Conservation (phyloP, 768 basidiomycete genomes). For the Termitomyces sp. region DNA sequence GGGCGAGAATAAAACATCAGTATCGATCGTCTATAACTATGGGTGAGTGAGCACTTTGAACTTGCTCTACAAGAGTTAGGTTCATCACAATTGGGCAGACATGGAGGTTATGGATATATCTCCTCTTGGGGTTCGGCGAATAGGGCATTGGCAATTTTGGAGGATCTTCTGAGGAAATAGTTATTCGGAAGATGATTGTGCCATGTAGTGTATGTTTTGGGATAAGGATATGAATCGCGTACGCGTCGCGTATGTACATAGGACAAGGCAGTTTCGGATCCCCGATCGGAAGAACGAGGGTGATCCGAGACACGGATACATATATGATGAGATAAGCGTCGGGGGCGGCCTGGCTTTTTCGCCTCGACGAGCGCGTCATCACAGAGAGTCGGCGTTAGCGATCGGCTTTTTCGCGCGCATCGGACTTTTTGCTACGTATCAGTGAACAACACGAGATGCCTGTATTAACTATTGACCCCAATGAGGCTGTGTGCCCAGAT, state of each 20-base stretch:
- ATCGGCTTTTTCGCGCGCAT: no score
- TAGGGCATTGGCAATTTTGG: constrained; percentile 43
- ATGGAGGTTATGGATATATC: constrained; percentile 60
- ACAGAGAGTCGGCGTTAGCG: not conserved
- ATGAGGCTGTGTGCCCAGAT: not conserved
- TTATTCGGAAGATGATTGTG: not conserved
- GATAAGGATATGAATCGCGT: no score
- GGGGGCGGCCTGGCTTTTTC: not conserved
- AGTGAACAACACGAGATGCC: no score
- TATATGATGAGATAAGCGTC: not conserved
- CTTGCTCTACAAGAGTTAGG: not conserved
- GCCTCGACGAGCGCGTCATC: not conserved
- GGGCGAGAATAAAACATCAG: constrained; percentile 27
- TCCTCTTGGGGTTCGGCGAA: constrained; percentile 64
- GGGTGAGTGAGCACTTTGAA: constrained; percentile 37
- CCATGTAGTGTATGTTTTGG: no score
- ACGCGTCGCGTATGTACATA: no score
- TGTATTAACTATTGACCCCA: not conserved
- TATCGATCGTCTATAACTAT: constrained; percentile 62
- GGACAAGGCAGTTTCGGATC: not conserved
- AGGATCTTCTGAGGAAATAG: constrained; percentile 18
- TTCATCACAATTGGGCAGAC: constrained; percentile 30
- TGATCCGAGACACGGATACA: not conserved
- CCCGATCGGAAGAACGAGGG: no score
- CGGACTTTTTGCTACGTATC: not conserved